Evolutionary conservation across 129 eudicot genomes (phyloP), one percentile per base, ranked within the genome.

Genomic region (Gnaphalium uliginosum): DNA sequence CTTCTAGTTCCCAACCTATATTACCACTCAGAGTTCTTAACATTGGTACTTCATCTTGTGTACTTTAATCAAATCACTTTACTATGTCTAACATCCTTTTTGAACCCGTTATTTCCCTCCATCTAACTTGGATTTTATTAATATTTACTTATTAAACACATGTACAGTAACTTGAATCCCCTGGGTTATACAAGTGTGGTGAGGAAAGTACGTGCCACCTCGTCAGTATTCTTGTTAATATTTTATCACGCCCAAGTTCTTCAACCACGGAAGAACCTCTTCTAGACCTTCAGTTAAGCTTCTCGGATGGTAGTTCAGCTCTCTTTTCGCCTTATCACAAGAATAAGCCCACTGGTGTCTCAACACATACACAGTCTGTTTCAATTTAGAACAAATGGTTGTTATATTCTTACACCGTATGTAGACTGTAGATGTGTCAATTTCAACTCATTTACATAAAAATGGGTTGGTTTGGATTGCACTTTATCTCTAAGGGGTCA

Each of bases 251-350:
- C 91, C 93, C 73, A 75, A 76, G 53, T 77, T 83, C 85, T 86
- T 92, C 85, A 92, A 81, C 97, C 97, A 92, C 11, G 87, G 87
- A 30, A 87, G 89, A 58, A 92, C 81, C 74, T 92, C 97, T 46
- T 71, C 65, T 19, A 89, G 81, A 76, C 97, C 97, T 72, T 89
- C 88, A 35, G 70, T 83, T 86, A 92, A 79, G 83, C 88, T 87
- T 83, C 93, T 84, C 11, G 98, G 96, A 57, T 81, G 79, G 69
- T 92, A 92, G 76, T 78, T 83, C 65, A 92, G 84, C 85, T 89
- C 96, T 70, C 21, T 21, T 70, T 79, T 89, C 22, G 96, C 94
- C 79, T 89, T 92, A 72, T 86, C 90, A 25, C 94, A 89, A 25
- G 81, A 82, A 73, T 92, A 92, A 57, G 98, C 88, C 96, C 94